phyloP scores from a whole-genome alignment of 179 eudicot species.

The Pouteria campechiana region DNA sequence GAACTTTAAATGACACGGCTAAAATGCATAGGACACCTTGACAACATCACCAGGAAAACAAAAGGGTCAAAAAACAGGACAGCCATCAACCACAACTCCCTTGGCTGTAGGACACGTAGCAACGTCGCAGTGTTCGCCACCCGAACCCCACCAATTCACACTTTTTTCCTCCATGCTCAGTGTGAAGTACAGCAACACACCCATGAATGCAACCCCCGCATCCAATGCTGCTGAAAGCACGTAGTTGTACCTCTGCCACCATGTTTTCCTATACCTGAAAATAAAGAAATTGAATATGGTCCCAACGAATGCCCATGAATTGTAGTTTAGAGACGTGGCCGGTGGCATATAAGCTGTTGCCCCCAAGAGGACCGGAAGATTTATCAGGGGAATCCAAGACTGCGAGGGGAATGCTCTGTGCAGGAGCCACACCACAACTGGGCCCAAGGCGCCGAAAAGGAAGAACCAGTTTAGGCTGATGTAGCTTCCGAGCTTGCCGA shows the following conservation, averaged over 20 bases:
- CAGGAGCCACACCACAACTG: constrained; percentile 61
- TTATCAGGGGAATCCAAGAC: constrained; percentile 77
- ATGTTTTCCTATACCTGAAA: constrained; percentile 60
- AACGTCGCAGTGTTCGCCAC: constrained; percentile 72
- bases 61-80: constrained; percentile 31
- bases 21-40: too few species aligned
- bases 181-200: constrained; percentile 60
- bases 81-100: constrained; percentile 58
- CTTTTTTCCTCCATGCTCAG: constrained; percentile 48
- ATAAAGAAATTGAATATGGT: constrained; percentile 81
- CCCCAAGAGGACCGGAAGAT: constrained; percentile 90
- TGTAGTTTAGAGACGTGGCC: constrained; percentile 76
- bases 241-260: constrained; percentile 99
- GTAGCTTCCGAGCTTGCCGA: constrained; percentile 66
- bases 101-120: constrained; percentile 85
- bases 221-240: constrained; percentile 88
- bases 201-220: constrained; percentile 98
- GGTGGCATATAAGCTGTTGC: constrained; percentile 90
- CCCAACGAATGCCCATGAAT: constrained; percentile 74
- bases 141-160: constrained; percentile 81
- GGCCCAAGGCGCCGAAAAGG: constrained; percentile 70
- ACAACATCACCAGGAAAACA: not conserved
- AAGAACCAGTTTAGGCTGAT: constrained; percentile 82
- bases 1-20: too few species aligned
- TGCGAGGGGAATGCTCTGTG: constrained; percentile 72